phyloP scores from a whole-genome alignment of 1,284 basidiomycete species.

The Pseudozyma tsukubaensis region DNA sequence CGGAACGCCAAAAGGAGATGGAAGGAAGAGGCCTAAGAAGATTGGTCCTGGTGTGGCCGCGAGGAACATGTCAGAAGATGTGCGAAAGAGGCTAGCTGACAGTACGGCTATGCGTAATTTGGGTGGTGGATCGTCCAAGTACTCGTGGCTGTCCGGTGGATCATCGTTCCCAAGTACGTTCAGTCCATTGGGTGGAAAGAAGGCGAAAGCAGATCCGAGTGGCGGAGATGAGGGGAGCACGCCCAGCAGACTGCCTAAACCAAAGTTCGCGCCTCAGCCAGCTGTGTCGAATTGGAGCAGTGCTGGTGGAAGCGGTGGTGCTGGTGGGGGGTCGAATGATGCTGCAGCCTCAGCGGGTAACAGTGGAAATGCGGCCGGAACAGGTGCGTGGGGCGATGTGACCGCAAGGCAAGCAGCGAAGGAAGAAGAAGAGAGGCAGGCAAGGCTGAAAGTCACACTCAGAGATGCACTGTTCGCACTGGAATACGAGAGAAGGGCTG shows the following conservation, averaged over 20 bases:
- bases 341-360: background rate
- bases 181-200: constrained; percentile 37
- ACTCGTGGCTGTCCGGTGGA: constrained; percentile 54
- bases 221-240: constrained; percentile 25
- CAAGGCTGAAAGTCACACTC: constrained; percentile 57
- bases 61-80: constrained; percentile 65
- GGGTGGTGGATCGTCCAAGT: constrained; percentile 55
- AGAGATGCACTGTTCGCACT: constrained; percentile 64
- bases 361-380: constrained; percentile 5
- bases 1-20: constrained; percentile 31
- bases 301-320: constrained; percentile 11
- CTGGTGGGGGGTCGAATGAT: too few species aligned
- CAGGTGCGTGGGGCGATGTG: constrained; percentile 66
- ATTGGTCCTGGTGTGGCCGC: constrained; percentile 55
- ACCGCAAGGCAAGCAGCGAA: constrained; percentile 58
- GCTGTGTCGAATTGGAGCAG: constrained; percentile 33
- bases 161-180: constrained; percentile 27
- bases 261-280: constrained; percentile 62
- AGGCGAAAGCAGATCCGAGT: constrained; percentile 29
- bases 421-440: constrained; percentile 61
- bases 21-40: constrained; percentile 54
- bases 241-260: constrained; percentile 53
- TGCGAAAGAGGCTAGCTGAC: constrained; percentile 63
- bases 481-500: constrained; percentile 52
- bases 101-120: constrained; percentile 66